Base-by-base conservation (phyloP, 352 stramenopile species). In the Aphanomyces invadans region DNA sequence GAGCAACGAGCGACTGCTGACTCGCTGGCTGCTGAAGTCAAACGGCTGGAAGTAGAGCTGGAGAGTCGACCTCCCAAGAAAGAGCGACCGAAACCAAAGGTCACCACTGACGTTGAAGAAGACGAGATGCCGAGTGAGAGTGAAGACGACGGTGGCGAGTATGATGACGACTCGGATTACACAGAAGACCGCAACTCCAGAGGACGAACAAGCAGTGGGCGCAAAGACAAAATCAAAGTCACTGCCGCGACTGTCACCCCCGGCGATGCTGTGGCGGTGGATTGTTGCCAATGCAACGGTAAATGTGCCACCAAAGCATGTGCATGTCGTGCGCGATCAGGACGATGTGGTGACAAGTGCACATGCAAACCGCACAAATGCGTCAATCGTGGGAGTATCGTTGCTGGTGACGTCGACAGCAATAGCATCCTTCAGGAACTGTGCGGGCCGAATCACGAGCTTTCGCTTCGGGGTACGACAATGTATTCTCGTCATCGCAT, bases 281-380 rank as follows among this genome's bases (percentile, higher is more conserved):
- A 74, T 15, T 89, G 80, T 36, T 91, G 82, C 42, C 76, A 71
- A 7, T 91, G 84, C 60, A 77, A 79, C 23, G 78, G 80, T n/a
- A 92, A 89, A 63, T 91, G 82, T 42, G 81, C 76, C 19, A 90
- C 79, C 15, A 88, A 86, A 45, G 76, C 69, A 12, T 92, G 84
- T 54, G 78, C 72, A 2, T 91, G 82, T 62, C 80, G 82, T 42
- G 76, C 78, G 0, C 71, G 76, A 29, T 76, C 72, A 44, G 70
- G 71, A 29, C 46, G 59, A 3, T 90, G 82, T 54, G 72, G 76
- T 15, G 56, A 48, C 21, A 68, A 76, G 26, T 92, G 82, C 60
- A 79, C 63, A 28, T 91, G 82, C 72, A 80, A 81, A 33, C 73
- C 70, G 32, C 51, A 56, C 0, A 86, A 84, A 61, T 90, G 83